These are phyloP conservation scores for Suhomyces sp. DNA, from an alignment of 805 yeast genomes.

Conservation along the genomic window DNA sequence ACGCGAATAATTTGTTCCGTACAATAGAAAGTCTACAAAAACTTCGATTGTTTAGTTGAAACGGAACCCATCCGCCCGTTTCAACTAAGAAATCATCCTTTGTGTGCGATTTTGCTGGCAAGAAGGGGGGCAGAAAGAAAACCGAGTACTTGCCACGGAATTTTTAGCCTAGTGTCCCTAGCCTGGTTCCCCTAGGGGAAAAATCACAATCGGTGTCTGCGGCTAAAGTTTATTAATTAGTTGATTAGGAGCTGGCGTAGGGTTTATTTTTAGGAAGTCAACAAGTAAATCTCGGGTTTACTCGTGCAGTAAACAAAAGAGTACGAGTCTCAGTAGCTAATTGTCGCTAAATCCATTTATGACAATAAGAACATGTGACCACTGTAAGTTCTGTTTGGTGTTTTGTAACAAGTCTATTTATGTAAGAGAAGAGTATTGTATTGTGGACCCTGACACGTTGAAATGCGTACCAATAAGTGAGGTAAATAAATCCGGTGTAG, in stretches of 20 bases:
- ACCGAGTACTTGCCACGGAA: neutral
- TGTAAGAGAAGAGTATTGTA: neutral
- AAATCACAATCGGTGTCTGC: neutral
- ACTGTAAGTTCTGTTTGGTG: neutral
- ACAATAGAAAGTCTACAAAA: neutral
- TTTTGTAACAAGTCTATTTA: neutral
- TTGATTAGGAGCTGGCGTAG: neutral
- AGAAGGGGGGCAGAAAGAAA: neutral
- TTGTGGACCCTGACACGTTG: neutral
- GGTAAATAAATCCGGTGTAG: neutral
- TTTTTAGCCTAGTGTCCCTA: neutral
- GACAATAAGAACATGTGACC: neutral
- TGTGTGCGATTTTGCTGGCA: neutral
- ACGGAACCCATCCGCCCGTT: neutral
- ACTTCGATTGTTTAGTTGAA: neutral
- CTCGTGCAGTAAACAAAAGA: neutral
- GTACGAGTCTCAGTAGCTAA: neutral
- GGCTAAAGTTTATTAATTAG: no score
- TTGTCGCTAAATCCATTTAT: neutral
- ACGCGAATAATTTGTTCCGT: neutral
- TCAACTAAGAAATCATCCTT: neutral
- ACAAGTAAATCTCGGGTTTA: neutral
- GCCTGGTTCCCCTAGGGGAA: neutral
- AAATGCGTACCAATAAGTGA: neutral
- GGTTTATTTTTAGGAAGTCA: neutral